These are phyloP conservation scores for Penicillium sp. DNA, from an alignment of 2,329 filamentous ascomycete species.

Conservation along the genomic window DNA sequence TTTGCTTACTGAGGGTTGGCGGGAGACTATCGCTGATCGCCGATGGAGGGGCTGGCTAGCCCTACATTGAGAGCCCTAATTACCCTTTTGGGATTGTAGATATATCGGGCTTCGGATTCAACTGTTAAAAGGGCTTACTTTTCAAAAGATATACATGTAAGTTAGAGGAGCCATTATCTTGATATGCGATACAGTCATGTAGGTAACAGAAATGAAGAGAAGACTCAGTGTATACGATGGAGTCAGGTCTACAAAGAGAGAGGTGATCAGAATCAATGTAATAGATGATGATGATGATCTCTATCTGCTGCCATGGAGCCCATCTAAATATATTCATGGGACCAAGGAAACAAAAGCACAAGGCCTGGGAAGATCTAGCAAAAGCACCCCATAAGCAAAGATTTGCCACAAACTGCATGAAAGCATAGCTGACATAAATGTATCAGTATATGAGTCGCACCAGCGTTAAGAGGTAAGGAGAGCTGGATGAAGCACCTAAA, in stretches of 20 bases:
- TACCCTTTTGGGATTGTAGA: not conserved
- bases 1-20: not conserved
- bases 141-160: too few species aligned
- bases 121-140: not conserved
- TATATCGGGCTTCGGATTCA: not conserved
- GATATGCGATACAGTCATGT: not conserved
- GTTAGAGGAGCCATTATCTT: not conserved
- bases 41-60: conserved; percentile 5
- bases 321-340: too few species aligned
- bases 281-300: too few species aligned
- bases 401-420: too few species aligned
- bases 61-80: conserved; percentile 3
- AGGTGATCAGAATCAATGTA: too few species aligned
- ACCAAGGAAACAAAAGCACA: too few species aligned
- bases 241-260: too few species aligned
- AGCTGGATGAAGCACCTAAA: not conserved
- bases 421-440: too few species aligned
- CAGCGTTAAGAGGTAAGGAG: not conserved
- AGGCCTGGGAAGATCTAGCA: too few species aligned
- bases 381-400: too few species aligned
- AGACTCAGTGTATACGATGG: too few species aligned
- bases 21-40: not conserved
- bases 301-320: too few species aligned
- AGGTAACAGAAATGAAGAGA: accelerated
- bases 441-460: not conserved